These are phyloP conservation scores for Phytophthora macrochlamydospora DNA, from an alignment of 352 stramenopile species.

Conservation along the genomic window DNA sequence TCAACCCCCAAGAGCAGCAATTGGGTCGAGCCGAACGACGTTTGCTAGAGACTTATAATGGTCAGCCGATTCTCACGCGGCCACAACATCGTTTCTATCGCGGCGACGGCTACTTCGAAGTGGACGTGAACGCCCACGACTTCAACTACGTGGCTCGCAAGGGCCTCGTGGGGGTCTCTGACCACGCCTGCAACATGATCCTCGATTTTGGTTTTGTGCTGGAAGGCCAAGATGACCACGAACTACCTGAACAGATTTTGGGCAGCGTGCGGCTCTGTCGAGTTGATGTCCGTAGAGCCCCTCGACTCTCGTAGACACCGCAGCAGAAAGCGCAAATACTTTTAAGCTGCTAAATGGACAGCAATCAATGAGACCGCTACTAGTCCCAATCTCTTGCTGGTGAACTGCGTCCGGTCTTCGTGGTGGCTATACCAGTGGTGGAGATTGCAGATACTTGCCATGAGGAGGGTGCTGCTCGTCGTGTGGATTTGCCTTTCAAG, in stretches of 20 bases:
- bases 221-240: constrained; percentile 76
- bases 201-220: constrained; percentile 87
- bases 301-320: constrained; percentile 37
- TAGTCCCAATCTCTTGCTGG: too few relatives aligned
- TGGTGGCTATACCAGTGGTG: too few relatives aligned
- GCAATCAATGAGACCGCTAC: too few relatives aligned
- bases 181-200: constrained; percentile 82
- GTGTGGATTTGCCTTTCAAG: too few relatives aligned
- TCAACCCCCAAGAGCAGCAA: constrained; percentile 73
- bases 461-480: too few relatives aligned
- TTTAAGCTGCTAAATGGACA: too few relatives aligned
- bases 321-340: too few relatives aligned
- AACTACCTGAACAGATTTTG: constrained; percentile 81
- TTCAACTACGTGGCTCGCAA: constrained; percentile 88
- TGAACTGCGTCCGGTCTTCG: too few relatives aligned
- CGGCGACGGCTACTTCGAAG: constrained; percentile 79
- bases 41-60: constrained; percentile 84
- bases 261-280: constrained; percentile 78
- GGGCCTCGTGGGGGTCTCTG: constrained; percentile 73
- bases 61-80: constrained; percentile 79
- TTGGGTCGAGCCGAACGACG: constrained; percentile 76
- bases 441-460: too few relatives aligned
- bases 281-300: constrained; percentile 66
- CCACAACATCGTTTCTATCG: constrained; percentile 80
- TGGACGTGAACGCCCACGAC: constrained; percentile 82